A percentile compares a stretch with the other conserved stretches of the same genome.
These are phyloP conservation scores for Mortierella sp. DNA, from an alignment of 371 early-diverging fungal species.

Conservation along the genomic window DNA sequence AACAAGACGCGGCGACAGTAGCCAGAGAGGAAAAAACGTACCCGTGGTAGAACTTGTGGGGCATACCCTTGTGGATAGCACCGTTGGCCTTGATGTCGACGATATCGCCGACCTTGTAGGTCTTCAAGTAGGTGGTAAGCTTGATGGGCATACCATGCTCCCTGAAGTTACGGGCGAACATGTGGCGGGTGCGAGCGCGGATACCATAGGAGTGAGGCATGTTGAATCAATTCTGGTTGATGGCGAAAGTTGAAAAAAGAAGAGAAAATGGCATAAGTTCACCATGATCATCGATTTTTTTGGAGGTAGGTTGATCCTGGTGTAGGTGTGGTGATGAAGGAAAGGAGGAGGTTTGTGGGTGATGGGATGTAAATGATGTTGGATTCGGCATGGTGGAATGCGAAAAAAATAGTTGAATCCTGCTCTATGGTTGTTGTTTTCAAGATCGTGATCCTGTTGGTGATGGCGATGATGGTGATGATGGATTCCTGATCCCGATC, in stretches of 20 bases:
- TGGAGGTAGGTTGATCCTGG: constrained; percentile 7
- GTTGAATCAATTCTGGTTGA: constrained; percentile 70
- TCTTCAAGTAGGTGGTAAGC: constrained; percentile 93
- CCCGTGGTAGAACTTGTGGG: constrained; percentile 99
- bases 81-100: constrained; percentile 98
- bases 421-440: too few relatives aligned
- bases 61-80: constrained; percentile 99
- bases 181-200: constrained; percentile 98
- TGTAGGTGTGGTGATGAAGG: neutral
- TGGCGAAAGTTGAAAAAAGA: constrained; percentile 72
- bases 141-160: constrained; percentile 74
- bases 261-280: constrained; percentile 27
- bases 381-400: constrained; percentile 6
- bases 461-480: constrained; percentile 5
- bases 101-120: constrained; percentile 89
- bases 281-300: constrained; percentile 7
- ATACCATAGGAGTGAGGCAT: constrained; percentile 98
- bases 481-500: constrained; percentile 12
- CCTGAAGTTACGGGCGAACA: constrained; percentile 97
- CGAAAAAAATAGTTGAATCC: neutral
- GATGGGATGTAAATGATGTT: neutral
- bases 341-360: neutral
- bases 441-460: neutral
- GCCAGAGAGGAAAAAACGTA: too few relatives aligned
- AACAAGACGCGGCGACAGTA: neutral